These are phyloP conservation scores for Hirschioporus abietinus DNA, from an alignment of 768 basidiomycete genomes.

Conservation along the genomic window DNA sequence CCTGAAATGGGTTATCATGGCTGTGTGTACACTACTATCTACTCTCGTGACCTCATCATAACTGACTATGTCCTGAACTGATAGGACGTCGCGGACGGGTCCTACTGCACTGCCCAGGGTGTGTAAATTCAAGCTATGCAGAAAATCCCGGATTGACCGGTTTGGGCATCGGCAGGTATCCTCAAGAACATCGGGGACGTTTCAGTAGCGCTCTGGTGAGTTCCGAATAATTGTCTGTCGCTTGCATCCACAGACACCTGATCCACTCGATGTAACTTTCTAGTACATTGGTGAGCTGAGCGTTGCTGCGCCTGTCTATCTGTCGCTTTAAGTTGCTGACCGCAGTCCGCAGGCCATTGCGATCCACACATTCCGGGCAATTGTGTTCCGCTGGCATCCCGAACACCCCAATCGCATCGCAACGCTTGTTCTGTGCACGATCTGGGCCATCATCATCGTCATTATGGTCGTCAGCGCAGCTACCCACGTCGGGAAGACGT, in stretches of 20 bases:
- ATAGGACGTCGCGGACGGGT: conserved; percentile 26
- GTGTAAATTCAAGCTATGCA: conserved; percentile 5
- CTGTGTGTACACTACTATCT: conserved; percentile 19
- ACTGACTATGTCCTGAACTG: neutral
- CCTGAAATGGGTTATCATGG: conserved; percentile 28
- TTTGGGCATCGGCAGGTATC: conserved; percentile 20
- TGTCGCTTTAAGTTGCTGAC: conserved; percentile 4
- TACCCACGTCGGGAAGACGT: conserved; percentile 28
- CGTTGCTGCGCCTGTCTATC: conserved; percentile 4
- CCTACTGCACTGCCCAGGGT: conserved; percentile 33
- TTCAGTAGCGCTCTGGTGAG: conserved; percentile 34
- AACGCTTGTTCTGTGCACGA: conserved; percentile 24
- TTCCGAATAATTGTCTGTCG: conserved; percentile 10
- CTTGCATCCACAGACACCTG: conserved; percentile 2
- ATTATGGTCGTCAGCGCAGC: conserved; percentile 34
- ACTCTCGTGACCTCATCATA: neutral
- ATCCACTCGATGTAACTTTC: neutral
- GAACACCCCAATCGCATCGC: conserved; percentile 26
- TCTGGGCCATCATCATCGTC: conserved; percentile 37
- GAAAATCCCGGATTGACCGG: neutral
- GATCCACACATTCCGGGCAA: conserved; percentile 32
- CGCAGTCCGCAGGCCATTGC: conserved; percentile 28
- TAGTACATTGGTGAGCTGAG: conserved; percentile 17
- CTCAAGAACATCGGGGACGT: conserved; percentile 37
- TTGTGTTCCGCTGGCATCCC: conserved; percentile 29